Evolutionary conservation across 495 filamentous ascomycete species (phyloP), one percentile per base, ranked within the genome.

Genomic region (Alectoria sarmentosa): DNA sequence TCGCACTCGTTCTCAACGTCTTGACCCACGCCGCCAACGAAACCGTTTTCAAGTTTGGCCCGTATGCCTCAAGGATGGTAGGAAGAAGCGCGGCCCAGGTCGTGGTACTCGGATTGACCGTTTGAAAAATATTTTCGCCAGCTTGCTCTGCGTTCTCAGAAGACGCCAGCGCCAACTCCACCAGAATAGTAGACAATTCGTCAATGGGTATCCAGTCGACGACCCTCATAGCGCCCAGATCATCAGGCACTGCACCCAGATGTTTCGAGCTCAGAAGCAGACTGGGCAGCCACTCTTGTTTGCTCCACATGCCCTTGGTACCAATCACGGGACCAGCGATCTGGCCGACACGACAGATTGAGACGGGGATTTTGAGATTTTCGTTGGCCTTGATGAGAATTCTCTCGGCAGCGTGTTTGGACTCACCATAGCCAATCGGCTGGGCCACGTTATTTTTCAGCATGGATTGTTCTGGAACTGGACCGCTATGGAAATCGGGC

Each of bases 261-360:
- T 66, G 60, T 37, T 68, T 63, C 0, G 73, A 74, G 8, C 73
- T 72, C 21, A 67, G 62, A 3, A 77, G 59, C 23, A 78, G 37
- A 1, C 69, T 66, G 0, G 75, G 72, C 0, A 76, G n/a, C 76
- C 75, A 78, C 38, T 79, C 77, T 4, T 71, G 65, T 30, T 58
- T 60, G 55, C 73, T 78, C 76, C 77, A 79, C 10, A 64, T 44
- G 0, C 77, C 76, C 5, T 56, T 44, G 30, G 62, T 17, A 34
- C 62, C 3, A n/a, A n/a, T n/a, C 54, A 68, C 38, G 19, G 63
- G 63, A 4, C 69, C 17, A n/a, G 70, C 70, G 28, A 72, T 71
- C 46, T 72, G 70, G 23, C 70, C 70, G 1, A 71, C 41, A 19
- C 70, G 61, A 5, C 68, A 60, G 42, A 72, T 60, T 6, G 39